These are phyloP conservation scores for Gossypium herbaceum DNA, from an alignment of 345 rosid species.

Conservation along the genomic window DNA sequence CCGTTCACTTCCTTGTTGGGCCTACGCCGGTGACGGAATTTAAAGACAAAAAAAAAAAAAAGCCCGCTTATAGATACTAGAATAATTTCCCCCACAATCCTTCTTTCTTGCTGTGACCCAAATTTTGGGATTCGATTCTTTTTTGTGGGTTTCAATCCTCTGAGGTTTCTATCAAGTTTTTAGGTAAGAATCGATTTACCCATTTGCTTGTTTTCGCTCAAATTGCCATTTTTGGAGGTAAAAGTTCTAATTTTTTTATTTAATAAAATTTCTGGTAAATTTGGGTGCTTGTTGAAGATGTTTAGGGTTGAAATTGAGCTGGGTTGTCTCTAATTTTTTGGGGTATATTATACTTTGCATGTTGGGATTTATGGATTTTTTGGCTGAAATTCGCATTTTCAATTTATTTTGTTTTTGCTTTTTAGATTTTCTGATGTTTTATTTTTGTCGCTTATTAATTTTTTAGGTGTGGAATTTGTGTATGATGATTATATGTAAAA, in stretches of 20 bases:
- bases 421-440: constrained; percentile 3
- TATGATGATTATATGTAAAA: neutral
- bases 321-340: constrained; percentile 5
- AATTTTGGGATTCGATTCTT: constrained; percentile 21
- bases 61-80: constrained; percentile 14
- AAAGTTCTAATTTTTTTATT: constrained; percentile 15
- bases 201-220: constrained; percentile 11
- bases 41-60: neutral
- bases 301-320: constrained; percentile 23
- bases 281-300: constrained; percentile 13
- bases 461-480: neutral
- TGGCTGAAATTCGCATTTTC: neutral
- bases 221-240: constrained; percentile 15
- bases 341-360: constrained; percentile 12
- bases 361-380: constrained; percentile 4
- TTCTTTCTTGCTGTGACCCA: constrained; percentile 7
- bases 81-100: constrained; percentile 1
- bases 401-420: neutral
- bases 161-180: constrained; percentile 23
- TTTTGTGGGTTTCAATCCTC: constrained; percentile 6
- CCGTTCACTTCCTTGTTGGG: constrained; percentile 31
- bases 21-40: constrained; percentile 35
- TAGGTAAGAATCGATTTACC: constrained; percentile 32
- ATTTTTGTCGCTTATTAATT: neutral
- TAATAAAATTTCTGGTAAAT: constrained; percentile 1